Evolutionary conservation across 192 early-diverging fungal genomes (phyloP), one percentile per base, ranked within the genome.

Genomic region (Gaertneriomyces sp.): DNA sequence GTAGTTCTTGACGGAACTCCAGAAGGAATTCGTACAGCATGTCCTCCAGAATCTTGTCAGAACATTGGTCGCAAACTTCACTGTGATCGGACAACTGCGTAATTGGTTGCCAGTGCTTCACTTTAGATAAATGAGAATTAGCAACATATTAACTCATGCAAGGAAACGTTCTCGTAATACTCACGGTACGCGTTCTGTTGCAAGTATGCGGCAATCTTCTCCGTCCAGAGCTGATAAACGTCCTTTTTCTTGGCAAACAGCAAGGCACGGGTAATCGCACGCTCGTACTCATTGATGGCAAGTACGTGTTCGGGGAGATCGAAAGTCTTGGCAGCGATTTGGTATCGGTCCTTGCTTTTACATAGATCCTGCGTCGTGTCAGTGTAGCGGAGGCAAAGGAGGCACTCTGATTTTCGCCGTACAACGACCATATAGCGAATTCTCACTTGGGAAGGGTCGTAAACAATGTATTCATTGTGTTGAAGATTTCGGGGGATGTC

Each of bases 391-490:
- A 17, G 54, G 45, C 70, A 73, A 14, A 76, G 47, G 16, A 73
- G 57, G 47, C 75, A 76, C 19, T 45, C 6, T 1, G 10, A 39
- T 7, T 5, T 57, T 43, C 68, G 46, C 12, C 75, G 70, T 4
- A 74, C 60, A 17, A 76, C 47, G 9, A 72, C 46, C 47, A 76
- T 40, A 46, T 91, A 91, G 16, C 80, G 76, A 60, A 92, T 91
- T 54, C 79, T 71, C 42, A 91, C 80, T 72, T 90, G 90, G 25
- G 72, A 62, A 3, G 75, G 71, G 59, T 88, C 75, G 61, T 92
- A 87, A 8, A 91, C 90, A 67, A 90, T 87, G 62, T 76, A 91
- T 63, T 91, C 90, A 69, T 89, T 89, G 59, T 88, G 79, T 5
- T 65, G 43, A 6, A 91, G 40, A 41, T 40, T 68, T 6, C 58